Evolutionary conservation across 192 early-diverging fungal species (phyloP), one percentile per base, ranked within the genome.

Genomic region (Mortierella claussenii): DNA sequence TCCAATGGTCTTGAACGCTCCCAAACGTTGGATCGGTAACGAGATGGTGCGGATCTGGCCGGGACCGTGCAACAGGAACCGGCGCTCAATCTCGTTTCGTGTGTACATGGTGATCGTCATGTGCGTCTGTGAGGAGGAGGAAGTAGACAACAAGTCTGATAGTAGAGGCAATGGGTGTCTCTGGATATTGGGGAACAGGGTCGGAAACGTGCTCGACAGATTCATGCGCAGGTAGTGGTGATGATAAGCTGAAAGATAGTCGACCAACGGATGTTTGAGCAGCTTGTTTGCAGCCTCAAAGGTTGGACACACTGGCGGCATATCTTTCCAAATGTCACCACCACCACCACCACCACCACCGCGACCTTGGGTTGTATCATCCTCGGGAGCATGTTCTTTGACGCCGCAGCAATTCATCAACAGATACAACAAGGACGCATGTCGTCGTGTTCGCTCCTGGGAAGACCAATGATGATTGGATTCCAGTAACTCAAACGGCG

Each of bases 151-250:
- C 24, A 26, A 10, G 3, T 34, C 2, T 31, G 62, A 47, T 10
- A 37, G 32, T 59, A 13, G 21, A 9, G 42, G 68, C 5, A 45
- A 26, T 6, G 70, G 28, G n/a, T 67, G 50, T 3, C 58, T 45
- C 47, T 76, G 57, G 30, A 76, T 66, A 20, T 76, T 76, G 6
- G 73, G 73, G 31, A 76, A 76, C 20, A 76, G 30, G 13, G 56
- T 67, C 0, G 57, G 59, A 13, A 76, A 76, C 8, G 73, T 76
- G 47, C 58, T 66, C 10, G 73, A 62, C 20, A 76, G 51, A 30
- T 67, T 76, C 64, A 76, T 55, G 52, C 52, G 44, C 9, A 76
- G 59, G 15, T 33, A 55, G 40, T 76, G 65, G 21, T 67, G 64
- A 21, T 46, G 57, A 28, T 76, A 76, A 0, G 55, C 47, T 11